These are phyloP conservation scores for Sporothrix globosa DNA, from an alignment of 2,329 filamentous ascomycete species.

Conservation along the genomic window DNA sequence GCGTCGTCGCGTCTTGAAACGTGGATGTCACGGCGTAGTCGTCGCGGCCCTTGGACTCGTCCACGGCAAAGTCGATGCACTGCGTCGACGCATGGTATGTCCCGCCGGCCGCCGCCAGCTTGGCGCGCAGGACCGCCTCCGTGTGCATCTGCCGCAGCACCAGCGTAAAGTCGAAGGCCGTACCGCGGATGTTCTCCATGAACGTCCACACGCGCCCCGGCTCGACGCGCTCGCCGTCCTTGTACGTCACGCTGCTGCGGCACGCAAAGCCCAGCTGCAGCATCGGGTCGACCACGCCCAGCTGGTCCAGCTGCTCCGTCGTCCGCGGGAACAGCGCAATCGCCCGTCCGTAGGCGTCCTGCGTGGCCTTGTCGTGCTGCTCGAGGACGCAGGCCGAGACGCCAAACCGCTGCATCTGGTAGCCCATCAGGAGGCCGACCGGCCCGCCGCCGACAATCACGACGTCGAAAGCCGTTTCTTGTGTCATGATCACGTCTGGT, in stretches of 20 bases:
- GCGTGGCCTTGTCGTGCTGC: slow-evolving; percentile 52
- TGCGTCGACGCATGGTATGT: slow-evolving; percentile 45
- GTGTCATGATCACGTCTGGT: background rate
- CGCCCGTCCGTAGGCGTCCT: slow-evolving; percentile 57
- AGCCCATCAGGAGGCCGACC: slow-evolving; percentile 51
- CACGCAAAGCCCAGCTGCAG: slow-evolving; percentile 58
- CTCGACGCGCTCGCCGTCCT: slow-evolving; percentile 50
- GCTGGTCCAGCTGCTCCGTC: slow-evolving; percentile 56
- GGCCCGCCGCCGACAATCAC: slow-evolving; percentile 52
- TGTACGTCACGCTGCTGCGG: slow-evolving; percentile 54
- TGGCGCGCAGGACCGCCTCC: slow-evolving; percentile 56
- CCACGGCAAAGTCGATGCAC: slow-evolving; percentile 46
- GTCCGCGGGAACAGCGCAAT: slow-evolving; percentile 58
- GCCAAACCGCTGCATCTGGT: slow-evolving; percentile 50
- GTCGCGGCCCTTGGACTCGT: slow-evolving; percentile 79
- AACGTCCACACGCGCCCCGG: slow-evolving; percentile 55
- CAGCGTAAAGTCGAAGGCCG: slow-evolving; percentile 56
- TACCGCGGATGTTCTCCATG: slow-evolving; percentile 57
- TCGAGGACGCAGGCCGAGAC: slow-evolving; percentile 53
- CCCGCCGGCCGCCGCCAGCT: slow-evolving; percentile 45
- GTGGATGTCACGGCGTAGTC: slow-evolving; percentile 86
- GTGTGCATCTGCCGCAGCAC: slow-evolving; percentile 60
- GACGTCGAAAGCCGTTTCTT: slow-evolving; percentile 38
- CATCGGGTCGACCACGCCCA: slow-evolving; percentile 54
- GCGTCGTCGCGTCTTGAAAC: slow-evolving; percentile 76